Base-by-base conservation (phyloP, 2,329 filamentous ascomycete genomes). In the Fusarium albosuccineum region DNA sequence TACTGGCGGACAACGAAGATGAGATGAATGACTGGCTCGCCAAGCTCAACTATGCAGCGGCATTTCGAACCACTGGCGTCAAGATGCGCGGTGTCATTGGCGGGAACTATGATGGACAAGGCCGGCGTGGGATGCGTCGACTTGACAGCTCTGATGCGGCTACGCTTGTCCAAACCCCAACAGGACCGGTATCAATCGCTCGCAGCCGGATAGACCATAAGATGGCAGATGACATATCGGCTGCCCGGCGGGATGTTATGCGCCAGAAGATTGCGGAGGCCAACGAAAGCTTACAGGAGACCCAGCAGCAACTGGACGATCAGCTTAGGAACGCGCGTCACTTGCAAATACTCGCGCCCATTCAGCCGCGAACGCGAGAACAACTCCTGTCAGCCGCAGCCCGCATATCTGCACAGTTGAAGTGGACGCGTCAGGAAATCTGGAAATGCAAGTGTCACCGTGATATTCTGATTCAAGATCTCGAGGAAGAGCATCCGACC, bases 11-110 rank as follows among this genome's bases (percentile, higher is more conserved):
- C 72, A 93, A 89, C 54, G 96, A 99, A 73, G 84, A 88, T 1
- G 96, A 99, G 73, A 90, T 97, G 86, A 97, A 97, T 73, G 96
- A 99, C 75, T 99, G 96, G 96, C 83, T 99, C 29, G 92, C 92
- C 8, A 96, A 97, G 74, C 86, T 99, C 62, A 99, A 99, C 77
- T 98, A 98, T 76, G 95, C 95, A 34, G 94, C 96, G 9, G 93
- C 96, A 1, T 98, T 98, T 78, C 88, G 93, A 70, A 97, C 94
- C 1, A 93, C 94, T 6, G 94, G 95, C 11, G 93, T 98, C 6
- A 88, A 93, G 42, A 97, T 97, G 85, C 88, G 95, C 70, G 94
- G 94, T 22, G 91, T 97, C 58, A 86, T 96, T 53, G 94, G 92
- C 11, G 91, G 91, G 6, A 90, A 91, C 70, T 96, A 97, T 72